Evolutionary conservation across 257 asterid genomes (phyloP), one percentile per base, ranked within the genome.

Genomic region (Misopates orontium): DNA sequence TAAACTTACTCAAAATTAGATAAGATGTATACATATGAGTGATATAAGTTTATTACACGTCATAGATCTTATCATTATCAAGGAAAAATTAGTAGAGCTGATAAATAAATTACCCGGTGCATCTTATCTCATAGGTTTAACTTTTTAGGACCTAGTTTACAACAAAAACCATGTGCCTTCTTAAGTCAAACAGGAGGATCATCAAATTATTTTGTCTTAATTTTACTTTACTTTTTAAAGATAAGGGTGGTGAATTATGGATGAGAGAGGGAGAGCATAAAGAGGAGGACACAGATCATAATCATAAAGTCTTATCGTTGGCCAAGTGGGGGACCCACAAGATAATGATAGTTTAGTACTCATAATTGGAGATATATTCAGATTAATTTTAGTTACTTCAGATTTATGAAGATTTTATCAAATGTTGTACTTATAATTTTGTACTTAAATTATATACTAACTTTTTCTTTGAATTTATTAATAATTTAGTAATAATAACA

Each of bases 101-200:
- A n/a, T n/a, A n/a, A n/a, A 54, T 32, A 49, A 62, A 52, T 15
- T 67, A 28, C 47, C 22, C 24, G 50, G 22, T 19, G 15, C 25
- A 68, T 63, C 71, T 64, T 64, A 69, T 69, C 68, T 74, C 18
- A 63, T 70, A 56, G 25, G 53, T 32, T 59, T n/a, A n/a, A n/a
- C n/a, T n/a, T n/a, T n/a, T 28, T 28, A 59, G 16, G 36, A 28
- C 36, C 36, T 48, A 56, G 28, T n/a, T 41, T 67, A 60, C 32
- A 25, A 50, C 50, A 59, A 11, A 28, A 60, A 62, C 60, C 75
- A 69, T 64, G 72, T 74, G 69, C 58, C 19, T 7, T 28, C 60
- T 15, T 20, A 63, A 49, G 73, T 68, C 71, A 73, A 68, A 62
- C 69, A 56, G 42, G 4, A 25, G 45, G 6, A 52, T 52, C 20